Base-by-base conservation (phyloP, 2,329 filamentous ascomycete species). In the Epichloe sp. region DNA sequence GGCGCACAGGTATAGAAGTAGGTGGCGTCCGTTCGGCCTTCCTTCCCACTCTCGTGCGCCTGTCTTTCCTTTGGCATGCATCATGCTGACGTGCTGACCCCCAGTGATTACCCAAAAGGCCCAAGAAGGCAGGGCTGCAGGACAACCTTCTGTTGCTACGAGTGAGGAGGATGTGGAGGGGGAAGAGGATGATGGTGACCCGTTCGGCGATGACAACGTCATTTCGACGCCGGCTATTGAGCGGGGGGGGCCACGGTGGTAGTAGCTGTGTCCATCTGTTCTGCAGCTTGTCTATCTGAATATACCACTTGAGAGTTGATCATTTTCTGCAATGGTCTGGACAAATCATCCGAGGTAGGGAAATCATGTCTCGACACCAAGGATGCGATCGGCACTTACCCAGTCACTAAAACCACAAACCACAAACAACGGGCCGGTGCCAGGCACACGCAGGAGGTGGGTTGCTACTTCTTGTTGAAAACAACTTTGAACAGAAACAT, bases 151-250 rank as follows among this genome's bases (percentile, higher is more conserved):
- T 10, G 35, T 17, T 19, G 19, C 31, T 6, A 26, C 36, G 4
- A 48, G 44, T 71, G 35, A 71, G 75, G 53, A 71, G 74, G 76
- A 75, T 15, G 78, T 82, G 12, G 75, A 75, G 3, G 82, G 86
- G 6, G 82, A 86, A 7, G 82, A 86, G n/a, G 84, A 88, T 43
- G 85, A 89, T n/a, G 78, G 93, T 56, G 80, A 95, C 62, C 89
- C 89, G 0, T 95, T 95, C 65, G 87, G 86, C 4, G 88, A 95
- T 64, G 79, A 78, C 42, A 90, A 95, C 63, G 86, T 82, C 4
- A 75, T 87, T 44, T 62, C 66, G 12, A 66, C 65, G 36, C 65
- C 65, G 6, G 54, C 56, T 5, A 44, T 56, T 19, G 66, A 68
- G 53, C 56, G 55, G 48, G 59, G 23, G 3, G 60, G 65, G 53